Evolutionary conservation across 345 rosid species (phyloP).

Genomic region (Arabis hirsuta): DNA sequence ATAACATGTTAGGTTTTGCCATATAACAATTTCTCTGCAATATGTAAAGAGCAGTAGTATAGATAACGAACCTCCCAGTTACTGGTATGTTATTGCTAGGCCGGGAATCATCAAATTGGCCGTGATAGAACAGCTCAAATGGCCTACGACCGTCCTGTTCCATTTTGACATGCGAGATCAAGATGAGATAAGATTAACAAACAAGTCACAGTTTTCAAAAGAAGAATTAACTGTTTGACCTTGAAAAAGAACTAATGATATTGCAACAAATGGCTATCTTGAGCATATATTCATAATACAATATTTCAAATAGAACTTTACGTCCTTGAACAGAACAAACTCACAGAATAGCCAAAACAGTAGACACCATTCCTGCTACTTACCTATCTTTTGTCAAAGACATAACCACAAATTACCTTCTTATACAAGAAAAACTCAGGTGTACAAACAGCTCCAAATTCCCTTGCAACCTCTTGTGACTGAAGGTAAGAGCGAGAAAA

Average conservation of each 20-base stretch:
- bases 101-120: constrained; percentile 91
- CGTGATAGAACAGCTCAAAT: constrained; percentile 88
- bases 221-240: not conserved
- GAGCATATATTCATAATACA: not conserved
- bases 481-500: constrained; percentile 39
- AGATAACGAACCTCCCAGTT: constrained; percentile 71
- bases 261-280: constrained; percentile 6
- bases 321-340: not conserved
- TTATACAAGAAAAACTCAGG: constrained; percentile 88
- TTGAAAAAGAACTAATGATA: not conserved
- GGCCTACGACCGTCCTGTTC: constrained; percentile 89
- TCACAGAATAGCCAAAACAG: not conserved
- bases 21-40: constrained; percentile 6
- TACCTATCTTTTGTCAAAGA: not conserved
- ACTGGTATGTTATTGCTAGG: constrained; percentile 70
- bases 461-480: constrained; percentile 83
- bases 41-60: not conserved
- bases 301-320: constrained; percentile 6
- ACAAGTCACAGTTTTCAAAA: not conserved
- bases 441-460: constrained; percentile 84
- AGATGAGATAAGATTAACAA: not conserved
- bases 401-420: constrained; percentile 54
- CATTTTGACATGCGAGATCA: not conserved
- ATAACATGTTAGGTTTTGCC: not conserved
- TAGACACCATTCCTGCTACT: not conserved